A percentile compares a stretch with the other conserved stretches of the same genome.
Conservation (phyloP, 1,139 yeast genomes). For the Suhomyces guaymorum region DNA sequence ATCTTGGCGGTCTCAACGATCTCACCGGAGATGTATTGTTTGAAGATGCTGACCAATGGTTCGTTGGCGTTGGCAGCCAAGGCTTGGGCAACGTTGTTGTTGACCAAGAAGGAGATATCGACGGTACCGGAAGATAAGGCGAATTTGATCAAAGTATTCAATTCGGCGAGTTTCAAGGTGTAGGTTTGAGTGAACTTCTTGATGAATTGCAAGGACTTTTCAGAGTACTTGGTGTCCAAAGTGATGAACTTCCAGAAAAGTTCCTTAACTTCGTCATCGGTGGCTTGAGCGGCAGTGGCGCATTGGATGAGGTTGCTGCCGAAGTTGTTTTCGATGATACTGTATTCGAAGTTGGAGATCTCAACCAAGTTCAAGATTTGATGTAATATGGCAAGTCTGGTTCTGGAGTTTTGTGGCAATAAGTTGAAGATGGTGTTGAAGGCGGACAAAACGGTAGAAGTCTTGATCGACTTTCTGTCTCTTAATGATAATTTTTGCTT, state of each 20-base stretch:
- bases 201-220: conserved; percentile 38
- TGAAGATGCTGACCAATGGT: conserved; percentile 30
- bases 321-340: conserved; percentile 37
- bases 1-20: conserved; percentile 18
- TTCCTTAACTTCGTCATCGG: conserved; percentile 29
- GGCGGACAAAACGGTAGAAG: conserved; percentile 45
- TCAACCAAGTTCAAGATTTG: conserved; percentile 36
- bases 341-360: conserved; percentile 35
- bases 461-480: conserved; percentile 49
- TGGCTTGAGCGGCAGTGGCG: conserved; percentile 30
- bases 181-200: conserved; percentile 35
- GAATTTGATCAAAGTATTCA: conserved; percentile 37
- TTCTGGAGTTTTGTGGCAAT: conserved; percentile 35
- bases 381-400: conserved; percentile 36
- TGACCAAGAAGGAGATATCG: conserved; percentile 47
- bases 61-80: conserved; percentile 21
- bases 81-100: conserved; percentile 40
- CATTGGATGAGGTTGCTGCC: conserved; percentile 41
- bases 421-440: conserved; percentile 48
- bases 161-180: conserved; percentile 28
- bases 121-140: conserved; percentile 44
- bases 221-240: conserved; percentile 34
- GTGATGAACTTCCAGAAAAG: conserved; percentile 44
- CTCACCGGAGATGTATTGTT: conserved; percentile 41
- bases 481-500: conserved; percentile 43